Base-by-base conservation (phyloP, 164 flowering plant genomes). In the Stephania yunnanensis region DNA sequence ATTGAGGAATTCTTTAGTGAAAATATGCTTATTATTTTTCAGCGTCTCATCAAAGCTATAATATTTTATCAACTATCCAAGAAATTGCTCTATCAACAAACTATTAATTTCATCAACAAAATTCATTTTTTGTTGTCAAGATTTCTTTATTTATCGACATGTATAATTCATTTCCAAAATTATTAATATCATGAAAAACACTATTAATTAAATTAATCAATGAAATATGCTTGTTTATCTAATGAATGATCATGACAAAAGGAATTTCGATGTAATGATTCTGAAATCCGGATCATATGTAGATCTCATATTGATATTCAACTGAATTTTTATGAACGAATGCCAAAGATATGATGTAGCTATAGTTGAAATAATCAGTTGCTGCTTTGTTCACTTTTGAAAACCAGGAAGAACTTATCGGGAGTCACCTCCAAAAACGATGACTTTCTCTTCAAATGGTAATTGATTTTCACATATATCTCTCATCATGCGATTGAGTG, bases 361-460 rank as follows among this genome's bases (percentile, higher is more conserved):
- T 15, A 75, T 1, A 52, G 30, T 29, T 68, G 52, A 19, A 31
- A 36, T 22, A 19, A 68, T 13, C 1, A 15, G 10, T 30, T 75
- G 7, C 15, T 2, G 31, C n/a, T 64, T 68, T 31, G 67, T 46
- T 13, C 55, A 67, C 1, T 22, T 36, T 7, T 25, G 25, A 25
- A 25, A 0, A 25, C 0, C 25, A 25, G 25, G 25, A 25, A 25
- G 25, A 25, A 25, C 48, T 46, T 75, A 73, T 31, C 53, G 1
- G 31, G 78, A 75, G 25, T 71, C 73, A 7, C 76, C 76, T 1
- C 78, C 29, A 22, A 79, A 68, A 3, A 75, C 63, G 46, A 79
- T 25, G 11, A 75, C 15, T 46, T 79, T 75, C 5, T 76, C 71
- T 7, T 76, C 80, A 69, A 82, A 79, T 0, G 44, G 53, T 31